Percentiles rank a stretch among this genome's conserved stretches.
Conservation (phyloP, 2,329 filamentous ascomycete genomes). For the Madurella mycetomatis region DNA sequence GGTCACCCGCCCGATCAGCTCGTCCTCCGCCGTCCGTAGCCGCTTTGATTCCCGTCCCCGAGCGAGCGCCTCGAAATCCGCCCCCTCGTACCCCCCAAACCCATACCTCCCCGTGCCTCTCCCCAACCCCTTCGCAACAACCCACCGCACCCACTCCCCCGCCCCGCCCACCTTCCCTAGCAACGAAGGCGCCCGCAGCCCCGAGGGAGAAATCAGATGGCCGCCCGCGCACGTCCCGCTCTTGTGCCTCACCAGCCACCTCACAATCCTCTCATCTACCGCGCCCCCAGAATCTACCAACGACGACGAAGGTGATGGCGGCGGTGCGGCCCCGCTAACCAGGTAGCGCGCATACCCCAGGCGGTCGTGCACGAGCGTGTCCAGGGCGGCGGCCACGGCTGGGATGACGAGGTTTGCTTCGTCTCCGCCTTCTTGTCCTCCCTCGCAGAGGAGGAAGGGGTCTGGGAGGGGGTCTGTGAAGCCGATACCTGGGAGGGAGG, state of each 20-base stretch:
- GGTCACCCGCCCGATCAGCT: constrained; percentile 19
- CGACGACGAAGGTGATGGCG: too few relatives aligned
- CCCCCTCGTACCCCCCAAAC: constrained; percentile 46
- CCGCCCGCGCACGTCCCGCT: too few relatives aligned
- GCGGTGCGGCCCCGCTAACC: constrained; percentile 48
- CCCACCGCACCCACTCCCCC: constrained; percentile 53
- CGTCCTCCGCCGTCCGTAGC: constrained; percentile 35
- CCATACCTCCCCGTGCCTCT: constrained; percentile 34
- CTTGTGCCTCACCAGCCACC: too few relatives aligned
- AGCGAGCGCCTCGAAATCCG: too few relatives aligned
- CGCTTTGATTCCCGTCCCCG: constrained; percentile 27
- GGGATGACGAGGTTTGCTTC: constrained; percentile 41
- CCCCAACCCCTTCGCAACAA: constrained; percentile 46
- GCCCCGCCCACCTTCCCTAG: constrained; percentile 32
- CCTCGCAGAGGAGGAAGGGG: constrained; percentile 28
- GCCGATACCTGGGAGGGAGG: constrained; percentile 61
- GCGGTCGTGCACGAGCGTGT: constrained; percentile 49
- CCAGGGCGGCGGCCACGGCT: constrained; percentile 50
- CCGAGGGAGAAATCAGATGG: too few relatives aligned
- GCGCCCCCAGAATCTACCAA: too few relatives aligned
- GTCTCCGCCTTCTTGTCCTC: too few relatives aligned
- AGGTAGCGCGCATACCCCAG: constrained; percentile 58
- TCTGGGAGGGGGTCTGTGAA: constrained; percentile 60
- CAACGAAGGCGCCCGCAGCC: too few relatives aligned
- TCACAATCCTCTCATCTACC: too few relatives aligned